Evolutionary conservation across 495 filamentous ascomycete species (phyloP).

Genomic region (Penicillium diatomitis): DNA sequence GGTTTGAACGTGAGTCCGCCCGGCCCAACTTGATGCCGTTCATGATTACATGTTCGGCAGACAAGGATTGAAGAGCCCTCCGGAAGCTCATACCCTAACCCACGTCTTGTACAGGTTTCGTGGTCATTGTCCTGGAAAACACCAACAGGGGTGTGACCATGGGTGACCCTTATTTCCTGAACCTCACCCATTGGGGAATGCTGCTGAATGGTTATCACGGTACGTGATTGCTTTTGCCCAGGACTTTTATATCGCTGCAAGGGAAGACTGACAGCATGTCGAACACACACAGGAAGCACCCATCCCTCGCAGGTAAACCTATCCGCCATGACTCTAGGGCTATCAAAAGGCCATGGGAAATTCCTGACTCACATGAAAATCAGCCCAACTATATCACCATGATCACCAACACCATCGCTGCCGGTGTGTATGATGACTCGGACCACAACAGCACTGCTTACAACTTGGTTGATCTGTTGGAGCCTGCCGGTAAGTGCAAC

Average conservation of each 20-base stretch:
- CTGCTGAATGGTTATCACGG: background rate
- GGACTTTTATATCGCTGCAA: background rate
- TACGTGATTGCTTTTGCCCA: background rate
- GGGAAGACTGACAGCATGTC: background rate
- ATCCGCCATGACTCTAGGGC: background rate
- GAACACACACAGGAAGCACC: background rate
- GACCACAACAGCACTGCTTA: slow-evolving; percentile 6
- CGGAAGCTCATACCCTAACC: too few species aligned
- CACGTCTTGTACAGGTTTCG: background rate
- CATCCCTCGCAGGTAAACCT: slow-evolving; percentile 2
- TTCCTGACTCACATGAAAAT: background rate
- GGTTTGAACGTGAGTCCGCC: slow-evolving; percentile 2
- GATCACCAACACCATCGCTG: slow-evolving; percentile 2
- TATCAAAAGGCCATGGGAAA: background rate
- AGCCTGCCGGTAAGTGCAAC: slow-evolving; percentile 4
- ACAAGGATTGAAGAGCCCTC: background rate
- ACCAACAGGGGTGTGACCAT: slow-evolving; percentile 6
- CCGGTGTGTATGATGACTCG: slow-evolving; percentile 3
- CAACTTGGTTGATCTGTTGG: slow-evolving; percentile 5
- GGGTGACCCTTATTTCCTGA: slow-evolving; percentile 4
- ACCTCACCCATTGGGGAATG: slow-evolving; percentile 4
- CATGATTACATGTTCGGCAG: background rate
- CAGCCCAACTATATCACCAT: slow-evolving; percentile 10
- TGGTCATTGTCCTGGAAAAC: slow-evolving; percentile 7
- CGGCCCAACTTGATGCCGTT: background rate